These are phyloP conservation scores for Gynandropsis gynandra DNA, from an alignment of 345 rosid species.

Conservation along the genomic window DNA sequence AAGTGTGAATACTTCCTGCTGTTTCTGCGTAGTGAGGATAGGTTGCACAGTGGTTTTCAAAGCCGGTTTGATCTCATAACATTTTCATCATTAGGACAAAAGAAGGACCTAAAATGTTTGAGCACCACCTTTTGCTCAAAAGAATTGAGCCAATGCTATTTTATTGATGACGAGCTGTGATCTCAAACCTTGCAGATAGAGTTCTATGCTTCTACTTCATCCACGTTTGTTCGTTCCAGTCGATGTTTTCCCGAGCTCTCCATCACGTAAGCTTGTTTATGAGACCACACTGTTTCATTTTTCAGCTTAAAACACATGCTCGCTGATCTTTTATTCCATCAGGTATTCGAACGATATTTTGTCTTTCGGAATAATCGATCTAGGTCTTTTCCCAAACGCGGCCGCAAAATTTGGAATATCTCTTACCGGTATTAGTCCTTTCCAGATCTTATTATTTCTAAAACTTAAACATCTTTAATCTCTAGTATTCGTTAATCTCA, in stretches of 20 bases:
- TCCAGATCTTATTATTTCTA: constrained; percentile 4
- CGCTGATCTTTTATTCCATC: constrained; percentile 19
- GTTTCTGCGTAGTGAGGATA: too few species aligned
- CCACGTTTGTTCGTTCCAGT: constrained; percentile 60
- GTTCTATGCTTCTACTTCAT: constrained; percentile 47
- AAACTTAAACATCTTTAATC: background rate
- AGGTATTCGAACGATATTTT: constrained; percentile 79
- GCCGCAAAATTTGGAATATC: constrained; percentile 86
- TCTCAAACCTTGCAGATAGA: constrained; percentile 52
- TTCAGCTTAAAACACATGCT: constrained; percentile 7
- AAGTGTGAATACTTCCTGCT: too few species aligned
- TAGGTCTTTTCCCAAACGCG: constrained; percentile 87
- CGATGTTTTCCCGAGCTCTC: constrained; percentile 76
- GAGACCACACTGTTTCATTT: constrained; percentile 2
- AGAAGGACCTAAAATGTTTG: background rate
- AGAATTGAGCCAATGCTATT: background rate
- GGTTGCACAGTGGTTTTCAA: background rate
- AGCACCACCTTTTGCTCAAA: background rate
- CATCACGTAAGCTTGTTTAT: constrained; percentile 43
- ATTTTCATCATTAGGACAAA: background rate
- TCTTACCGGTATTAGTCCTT: constrained; percentile 43
- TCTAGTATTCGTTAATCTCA: constrained; percentile 7
- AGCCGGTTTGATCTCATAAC: background rate
- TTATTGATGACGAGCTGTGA: constrained; percentile 10
- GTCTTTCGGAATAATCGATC: constrained; percentile 80